These are phyloP conservation scores for Xylaria grammica DNA, from an alignment of 495 filamentous ascomycete species.

Conservation along the genomic window DNA sequence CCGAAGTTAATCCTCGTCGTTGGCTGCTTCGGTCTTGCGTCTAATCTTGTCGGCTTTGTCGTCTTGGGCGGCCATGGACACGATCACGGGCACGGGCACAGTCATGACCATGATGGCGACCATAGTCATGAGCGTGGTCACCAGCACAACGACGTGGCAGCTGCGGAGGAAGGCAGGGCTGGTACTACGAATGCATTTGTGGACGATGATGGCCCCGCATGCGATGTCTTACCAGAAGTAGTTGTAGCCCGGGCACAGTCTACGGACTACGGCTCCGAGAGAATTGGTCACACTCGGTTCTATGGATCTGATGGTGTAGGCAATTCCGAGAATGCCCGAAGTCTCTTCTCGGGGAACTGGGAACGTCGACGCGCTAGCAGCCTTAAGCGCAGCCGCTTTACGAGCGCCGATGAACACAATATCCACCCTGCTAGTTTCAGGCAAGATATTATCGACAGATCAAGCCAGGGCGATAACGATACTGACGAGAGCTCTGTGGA, in stretches of 20 bases:
- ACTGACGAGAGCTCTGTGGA: slow-evolving; percentile 57
- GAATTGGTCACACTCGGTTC: slow-evolving; percentile 45
- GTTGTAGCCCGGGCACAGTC: slow-evolving; percentile 40
- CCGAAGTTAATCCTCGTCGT: slow-evolving; percentile 86
- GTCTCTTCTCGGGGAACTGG: slow-evolving; percentile 38
- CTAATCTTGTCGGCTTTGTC: slow-evolving; percentile 86
- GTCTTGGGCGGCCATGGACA: slow-evolving; percentile 95
- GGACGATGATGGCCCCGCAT: slow-evolving; percentile 39
- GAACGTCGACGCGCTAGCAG: slow-evolving; percentile 60
- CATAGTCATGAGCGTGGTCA: slow-evolving; percentile 46
- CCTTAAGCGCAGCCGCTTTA: slow-evolving; percentile 54
- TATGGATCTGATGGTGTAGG: slow-evolving; percentile 23
- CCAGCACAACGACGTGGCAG: slow-evolving; percentile 34
- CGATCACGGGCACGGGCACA: slow-evolving; percentile 67
- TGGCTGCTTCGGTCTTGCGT: slow-evolving; percentile 82
- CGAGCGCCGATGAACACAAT: slow-evolving; percentile 72
- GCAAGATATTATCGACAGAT: slow-evolving; percentile 81
- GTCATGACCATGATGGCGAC: slow-evolving; percentile 46
- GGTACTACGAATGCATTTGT: slow-evolving; percentile 23
- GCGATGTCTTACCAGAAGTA: slow-evolving; percentile 52
- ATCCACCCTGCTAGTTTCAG: slow-evolving; percentile 90
- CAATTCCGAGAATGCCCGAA: slow-evolving; percentile 35
- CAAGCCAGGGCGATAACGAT: slow-evolving; percentile 48
- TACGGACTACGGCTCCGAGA: slow-evolving; percentile 30
- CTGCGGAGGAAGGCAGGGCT: slow-evolving; percentile 35